Evolutionary conservation across 257 asterid genomes (phyloP), one percentile per base, ranked within the genome.

Genomic region (Salvia miltiorrhiza): DNA sequence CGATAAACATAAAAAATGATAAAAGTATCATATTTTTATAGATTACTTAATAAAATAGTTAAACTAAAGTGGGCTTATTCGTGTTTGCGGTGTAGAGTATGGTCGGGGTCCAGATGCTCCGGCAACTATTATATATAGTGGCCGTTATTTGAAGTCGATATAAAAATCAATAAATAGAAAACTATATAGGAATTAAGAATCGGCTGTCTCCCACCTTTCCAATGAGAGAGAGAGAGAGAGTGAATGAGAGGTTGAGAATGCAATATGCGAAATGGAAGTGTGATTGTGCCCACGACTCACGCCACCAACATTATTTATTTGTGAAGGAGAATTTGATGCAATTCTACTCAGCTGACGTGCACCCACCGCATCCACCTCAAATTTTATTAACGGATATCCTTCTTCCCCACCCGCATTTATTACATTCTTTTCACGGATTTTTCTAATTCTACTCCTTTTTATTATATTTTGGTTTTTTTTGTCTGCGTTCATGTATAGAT

Each of bases 211-310:
- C 28, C 28, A 12, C 65, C 24, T 5, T 50, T 58, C 69, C 81
- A 60, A 67, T 52, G 75, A 16, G 35, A 20, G 59, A 47, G 67
- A 44, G 53, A 57, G 55, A 63, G 74, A 55, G 32, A 2, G n/a
- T 3, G 5, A 45, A 57, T 44, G 32, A 45, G 61, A 21, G 63
- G 68, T 14, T 8, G 56, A 28, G 63, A 21, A 7, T 1, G 16
- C 0, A 40, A 73, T 28, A 35, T 50, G 53, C 45, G n/a, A 62
- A 61, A 40, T 75, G 79, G 75, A 75, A 61, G 43, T 40, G 33
- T 59, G 78, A 67, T 57, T 75, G 52, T 68, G 74, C 59, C 69
- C 69, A 68, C 79, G 64, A 69, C 37, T 16, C 26, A 11, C n/a
- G n/a, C n/a, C 21, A 33, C 9, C 52, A 28, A 8, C 11, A 30